A percentile compares a stretch with the other conserved stretches of the same genome.
Evolutionary conservation across 73 alveolate species (phyloP).

Genomic region (Breviolum minutum): DNA sequence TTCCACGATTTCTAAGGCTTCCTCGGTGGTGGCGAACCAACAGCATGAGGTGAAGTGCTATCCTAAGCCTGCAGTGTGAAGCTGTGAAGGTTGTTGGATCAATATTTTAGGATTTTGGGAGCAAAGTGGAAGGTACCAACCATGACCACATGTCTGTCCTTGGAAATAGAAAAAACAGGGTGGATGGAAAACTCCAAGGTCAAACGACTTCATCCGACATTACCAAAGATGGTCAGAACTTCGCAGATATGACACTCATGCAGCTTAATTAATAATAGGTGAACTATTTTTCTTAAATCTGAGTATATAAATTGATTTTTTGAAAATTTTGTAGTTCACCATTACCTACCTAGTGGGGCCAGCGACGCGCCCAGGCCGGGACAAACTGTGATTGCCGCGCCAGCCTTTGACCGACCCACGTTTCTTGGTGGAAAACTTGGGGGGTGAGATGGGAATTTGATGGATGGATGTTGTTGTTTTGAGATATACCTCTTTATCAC

Average conservation of each 20-base stretch:
- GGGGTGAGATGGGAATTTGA: neutral
- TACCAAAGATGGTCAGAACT: no score
- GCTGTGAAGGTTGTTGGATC: neutral
- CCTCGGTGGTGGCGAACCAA: slow-evolving; percentile 66
- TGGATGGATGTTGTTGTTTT: neutral
- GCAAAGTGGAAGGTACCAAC: neutral
- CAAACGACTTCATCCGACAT: no score
- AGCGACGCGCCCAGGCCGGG: slow-evolving; percentile 41
- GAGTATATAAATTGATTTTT: no score
- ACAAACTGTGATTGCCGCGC: slow-evolving; percentile 72
- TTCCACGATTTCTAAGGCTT: neutral
- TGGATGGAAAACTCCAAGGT: neutral
- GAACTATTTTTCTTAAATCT: no score
- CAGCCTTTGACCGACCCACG: slow-evolving; percentile 91
- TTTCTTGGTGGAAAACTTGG: neutral
- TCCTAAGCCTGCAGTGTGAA: neutral
- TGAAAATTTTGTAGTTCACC: no score
- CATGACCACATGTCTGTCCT: no score
- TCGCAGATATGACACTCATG: no score
- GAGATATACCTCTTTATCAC: no score
- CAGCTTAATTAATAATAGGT: no score
- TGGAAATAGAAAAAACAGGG: neutral
- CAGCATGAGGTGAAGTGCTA: slow-evolving; percentile 80
- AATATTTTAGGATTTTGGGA: neutral
- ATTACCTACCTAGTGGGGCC: neutral